These are phyloP conservation scores for Pseudogymnoascus sp. DNA, from an alignment of 2,329 filamentous ascomycete species.

Conservation along the genomic window DNA sequence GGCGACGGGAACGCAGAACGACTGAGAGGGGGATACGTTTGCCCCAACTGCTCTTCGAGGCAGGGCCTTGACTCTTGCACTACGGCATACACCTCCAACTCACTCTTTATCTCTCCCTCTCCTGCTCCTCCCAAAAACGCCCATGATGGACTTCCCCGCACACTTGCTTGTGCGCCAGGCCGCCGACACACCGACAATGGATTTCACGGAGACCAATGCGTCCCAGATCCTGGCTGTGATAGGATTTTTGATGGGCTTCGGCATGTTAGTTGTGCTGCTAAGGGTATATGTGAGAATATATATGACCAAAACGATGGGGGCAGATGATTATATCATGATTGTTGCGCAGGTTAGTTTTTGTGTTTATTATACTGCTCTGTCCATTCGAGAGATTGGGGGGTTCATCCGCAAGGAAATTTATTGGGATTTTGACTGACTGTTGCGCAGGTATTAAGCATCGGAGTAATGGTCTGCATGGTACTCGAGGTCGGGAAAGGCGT, in stretches of 20 bases:
- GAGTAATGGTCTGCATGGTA: conserved; percentile 18
- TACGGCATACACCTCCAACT: background rate
- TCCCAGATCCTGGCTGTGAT: conserved; percentile 33
- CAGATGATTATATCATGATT: conserved; percentile 41
- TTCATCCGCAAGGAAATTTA: background rate
- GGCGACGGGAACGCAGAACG: background rate
- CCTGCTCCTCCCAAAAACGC: background rate
- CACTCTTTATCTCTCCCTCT: background rate
- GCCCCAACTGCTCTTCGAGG: background rate
- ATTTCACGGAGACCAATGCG: conserved; percentile 30
- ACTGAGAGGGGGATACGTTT: background rate
- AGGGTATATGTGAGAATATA: conserved; percentile 37
- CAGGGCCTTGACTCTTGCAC: background rate
- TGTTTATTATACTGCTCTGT: conserved; percentile 12
- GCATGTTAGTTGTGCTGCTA: conserved; percentile 31
- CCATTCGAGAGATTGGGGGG: background rate
- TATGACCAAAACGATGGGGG: conserved; percentile 39
- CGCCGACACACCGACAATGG: background rate
- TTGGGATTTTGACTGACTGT: background rate
- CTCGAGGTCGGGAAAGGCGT: background rate
- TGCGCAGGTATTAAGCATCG: conserved; percentile 22
- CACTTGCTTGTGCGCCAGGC: background rate
- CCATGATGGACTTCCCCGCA: background rate
- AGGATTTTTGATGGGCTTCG: conserved; percentile 31
- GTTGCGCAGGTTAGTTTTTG: conserved; percentile 32